Conservation (phyloP, 176 grass and related monocot species). For the Pharus latifolius region DNA sequence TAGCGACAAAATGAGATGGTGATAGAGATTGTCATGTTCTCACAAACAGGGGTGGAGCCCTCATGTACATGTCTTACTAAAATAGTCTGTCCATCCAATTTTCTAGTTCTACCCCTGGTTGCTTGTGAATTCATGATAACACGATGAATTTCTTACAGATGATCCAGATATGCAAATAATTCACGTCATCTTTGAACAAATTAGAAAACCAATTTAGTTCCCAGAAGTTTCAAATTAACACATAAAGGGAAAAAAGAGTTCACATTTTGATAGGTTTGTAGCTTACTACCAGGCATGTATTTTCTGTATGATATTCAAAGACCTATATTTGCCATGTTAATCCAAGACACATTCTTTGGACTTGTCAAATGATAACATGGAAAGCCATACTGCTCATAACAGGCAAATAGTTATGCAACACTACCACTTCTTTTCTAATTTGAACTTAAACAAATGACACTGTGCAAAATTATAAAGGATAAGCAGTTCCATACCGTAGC, state of each 20-base stretch:
- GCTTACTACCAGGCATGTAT: too few species aligned
- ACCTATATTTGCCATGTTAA: too few species aligned
- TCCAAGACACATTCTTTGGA: too few species aligned
- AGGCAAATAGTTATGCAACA: neutral
- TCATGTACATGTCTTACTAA: neutral
- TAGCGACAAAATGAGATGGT: too few species aligned
- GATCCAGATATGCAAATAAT: neutral
- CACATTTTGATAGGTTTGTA: too few species aligned
- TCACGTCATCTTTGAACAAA: neutral
- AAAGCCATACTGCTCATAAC: too few species aligned
- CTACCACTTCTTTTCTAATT: neutral
- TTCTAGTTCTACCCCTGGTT: too few species aligned
- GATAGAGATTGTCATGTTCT: neutral
- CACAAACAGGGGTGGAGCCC: neutral
- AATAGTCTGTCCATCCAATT: too few species aligned
- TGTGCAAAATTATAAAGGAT: neutral
- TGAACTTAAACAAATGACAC: neutral
- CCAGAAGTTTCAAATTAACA: too few species aligned
- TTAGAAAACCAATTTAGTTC: neutral
- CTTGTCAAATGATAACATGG: too few species aligned
- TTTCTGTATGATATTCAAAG: too few species aligned
- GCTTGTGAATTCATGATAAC: neutral
- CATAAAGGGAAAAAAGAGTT: too few species aligned
- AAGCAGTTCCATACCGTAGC: conserved; percentile 51
- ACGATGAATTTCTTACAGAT: neutral